These are phyloP conservation scores for Gossypium raimondii DNA, from an alignment of 345 rosid genomes.

Conservation along the genomic window DNA sequence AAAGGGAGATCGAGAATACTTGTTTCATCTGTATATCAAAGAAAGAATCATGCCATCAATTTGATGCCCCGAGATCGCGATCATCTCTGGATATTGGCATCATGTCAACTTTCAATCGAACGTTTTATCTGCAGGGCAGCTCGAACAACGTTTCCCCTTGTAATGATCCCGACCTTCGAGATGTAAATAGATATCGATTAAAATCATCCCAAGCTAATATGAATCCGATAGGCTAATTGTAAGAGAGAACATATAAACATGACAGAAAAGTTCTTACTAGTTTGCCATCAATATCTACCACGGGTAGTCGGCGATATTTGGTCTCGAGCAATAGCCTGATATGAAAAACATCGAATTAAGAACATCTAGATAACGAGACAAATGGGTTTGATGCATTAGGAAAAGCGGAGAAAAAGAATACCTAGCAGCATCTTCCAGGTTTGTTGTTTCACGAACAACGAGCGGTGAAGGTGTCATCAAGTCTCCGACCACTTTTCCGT, in stretches of 20 bases:
- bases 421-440: slow-evolving; percentile 92
- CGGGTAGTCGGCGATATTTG: slow-evolving; percentile 79
- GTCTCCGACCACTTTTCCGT: slow-evolving; percentile 86
- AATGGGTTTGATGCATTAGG: neutral
- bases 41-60: neutral
- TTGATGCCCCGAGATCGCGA: neutral
- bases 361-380: neutral
- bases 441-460: slow-evolving; percentile 65
- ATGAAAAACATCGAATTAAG: neutral
- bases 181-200: slow-evolving; percentile 17
- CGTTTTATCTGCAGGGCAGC: slow-evolving; percentile 69
- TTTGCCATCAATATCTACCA: slow-evolving; percentile 65
- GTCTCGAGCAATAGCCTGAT: slow-evolving; percentile 85
- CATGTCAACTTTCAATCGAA: slow-evolving; percentile 27
- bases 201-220: neutral
- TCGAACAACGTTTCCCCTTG: slow-evolving; percentile 70
- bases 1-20: neutral
- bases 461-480: slow-evolving; percentile 93
- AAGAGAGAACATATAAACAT: neutral
- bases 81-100: slow-evolving; percentile 9
- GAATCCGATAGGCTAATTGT: slow-evolving; percentile 1
- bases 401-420: slow-evolving; percentile 18
- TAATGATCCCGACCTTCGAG: slow-evolving; percentile 70
- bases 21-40: neutral
- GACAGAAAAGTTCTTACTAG: slow-evolving; percentile 46